These are phyloP conservation scores for Cryptosporidium parvum DNA, from an alignment of 169 alveolate species.

Conservation along the genomic window DNA sequence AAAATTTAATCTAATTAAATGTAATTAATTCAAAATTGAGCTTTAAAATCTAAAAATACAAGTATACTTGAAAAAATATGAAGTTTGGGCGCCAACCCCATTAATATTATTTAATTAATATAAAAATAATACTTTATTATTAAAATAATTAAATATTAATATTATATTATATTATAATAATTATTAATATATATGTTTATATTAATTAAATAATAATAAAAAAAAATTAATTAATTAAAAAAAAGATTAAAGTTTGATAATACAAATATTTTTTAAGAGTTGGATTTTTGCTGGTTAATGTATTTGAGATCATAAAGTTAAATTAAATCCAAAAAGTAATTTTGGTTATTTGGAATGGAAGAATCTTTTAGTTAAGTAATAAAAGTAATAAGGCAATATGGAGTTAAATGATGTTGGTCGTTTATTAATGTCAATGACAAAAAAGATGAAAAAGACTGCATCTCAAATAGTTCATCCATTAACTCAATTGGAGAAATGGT, in stretches of 20 bases:
- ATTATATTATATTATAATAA: background rate
- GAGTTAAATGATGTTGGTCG: slow-evolving; percentile 73
- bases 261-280: background rate
- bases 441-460: slow-evolving; percentile 72
- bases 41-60: background rate
- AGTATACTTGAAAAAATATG: background rate
- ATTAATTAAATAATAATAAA: too few relatives aligned
- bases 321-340: background rate
- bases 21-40: too few relatives aligned
- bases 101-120: background rate
- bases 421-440: slow-evolving; percentile 60
- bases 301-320: background rate
- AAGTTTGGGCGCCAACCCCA: slow-evolving; percentile 16
- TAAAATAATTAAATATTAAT: background rate
- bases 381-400: background rate
- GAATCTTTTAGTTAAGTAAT: background rate
- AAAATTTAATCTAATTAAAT: too few relatives aligned
- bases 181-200: too few relatives aligned
- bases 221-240: too few relatives aligned
- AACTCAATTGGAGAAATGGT: slow-evolving; percentile 82
- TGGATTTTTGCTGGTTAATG: background rate
- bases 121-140: too few relatives aligned
- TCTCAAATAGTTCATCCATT: slow-evolving; percentile 75
- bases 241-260: too few relatives aligned
- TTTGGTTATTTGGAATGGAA: background rate